A percentile compares a stretch with the other conserved stretches of the same genome.
These are phyloP conservation scores for Angomonas desouzai DNA, from an alignment of 208 protist species.

Conservation along the genomic window DNA sequence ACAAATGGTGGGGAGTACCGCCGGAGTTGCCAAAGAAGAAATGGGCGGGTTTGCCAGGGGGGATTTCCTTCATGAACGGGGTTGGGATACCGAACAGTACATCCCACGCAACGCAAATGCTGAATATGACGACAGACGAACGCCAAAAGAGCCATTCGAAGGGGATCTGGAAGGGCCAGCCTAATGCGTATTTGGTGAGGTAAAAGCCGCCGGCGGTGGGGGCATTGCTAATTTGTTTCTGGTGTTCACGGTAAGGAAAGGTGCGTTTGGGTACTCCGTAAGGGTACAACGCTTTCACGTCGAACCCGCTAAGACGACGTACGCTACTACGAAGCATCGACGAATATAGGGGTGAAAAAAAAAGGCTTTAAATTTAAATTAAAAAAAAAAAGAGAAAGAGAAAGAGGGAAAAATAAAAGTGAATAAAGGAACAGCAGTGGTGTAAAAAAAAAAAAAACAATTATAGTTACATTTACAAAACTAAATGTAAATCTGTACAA, in stretches of 20 bases:
- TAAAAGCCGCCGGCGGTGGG: constrained; percentile 83
- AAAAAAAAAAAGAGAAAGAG: constrained; percentile 14
- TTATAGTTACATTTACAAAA: too few species aligned
- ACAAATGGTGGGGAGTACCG: constrained; percentile 80
- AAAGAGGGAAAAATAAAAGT: constrained; percentile 6
- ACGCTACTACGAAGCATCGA: constrained; percentile 63
- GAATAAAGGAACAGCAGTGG: background rate
- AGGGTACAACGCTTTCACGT: constrained; percentile 76
- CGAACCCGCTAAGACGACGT: constrained; percentile 57
- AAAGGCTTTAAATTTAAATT: too few species aligned
- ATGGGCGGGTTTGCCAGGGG: constrained; percentile 69
- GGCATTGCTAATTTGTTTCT: constrained; percentile 79
- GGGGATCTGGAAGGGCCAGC: constrained; percentile 87
- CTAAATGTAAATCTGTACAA: too few species aligned
- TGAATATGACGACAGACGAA: constrained; percentile 60
- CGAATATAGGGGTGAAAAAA: too few species aligned
- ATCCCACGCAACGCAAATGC: constrained; percentile 72
- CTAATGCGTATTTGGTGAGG: constrained; percentile 77
- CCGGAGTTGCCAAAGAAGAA: constrained; percentile 86
- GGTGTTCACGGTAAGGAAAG: constrained; percentile 82
- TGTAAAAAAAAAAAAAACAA: background rate
- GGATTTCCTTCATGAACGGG: constrained; percentile 81
- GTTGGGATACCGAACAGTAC: constrained; percentile 80
- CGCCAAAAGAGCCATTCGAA: constrained; percentile 89
- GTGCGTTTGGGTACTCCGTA: constrained; percentile 86